Evolutionary conservation across 139 green algal species (phyloP).

Genomic region (Choricystis sp.): DNA sequence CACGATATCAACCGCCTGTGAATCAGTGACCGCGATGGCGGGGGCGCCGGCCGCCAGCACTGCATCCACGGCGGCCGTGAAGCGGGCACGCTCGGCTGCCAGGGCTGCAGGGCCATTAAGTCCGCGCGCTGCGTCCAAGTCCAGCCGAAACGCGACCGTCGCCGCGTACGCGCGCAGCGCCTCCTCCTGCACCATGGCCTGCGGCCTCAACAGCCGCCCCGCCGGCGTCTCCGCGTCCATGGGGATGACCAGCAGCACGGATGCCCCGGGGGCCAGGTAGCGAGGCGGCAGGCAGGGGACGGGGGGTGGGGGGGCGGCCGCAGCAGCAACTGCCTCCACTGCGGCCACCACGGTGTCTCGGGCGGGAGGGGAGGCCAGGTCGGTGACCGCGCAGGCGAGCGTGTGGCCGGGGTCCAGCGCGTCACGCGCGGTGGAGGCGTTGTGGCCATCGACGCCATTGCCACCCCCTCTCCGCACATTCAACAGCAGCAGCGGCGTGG

Average conservation of each 20-base stretch:
- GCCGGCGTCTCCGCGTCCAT: constrained; percentile 50
- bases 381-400: not conserved
- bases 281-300: not conserved
- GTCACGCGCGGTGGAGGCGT: not conserved
- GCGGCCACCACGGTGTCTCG: not conserved
- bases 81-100: constrained; percentile 25
- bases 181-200: constrained; percentile 36
- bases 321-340: not conserved
- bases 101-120: constrained; percentile 9
- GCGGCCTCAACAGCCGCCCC: constrained; percentile 37
- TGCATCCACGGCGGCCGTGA: constrained; percentile 20
- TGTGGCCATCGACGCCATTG: not conserved
- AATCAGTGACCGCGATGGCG: constrained; percentile 42
- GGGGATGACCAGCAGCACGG: constrained; percentile 45
- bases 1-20: constrained; percentile 44
- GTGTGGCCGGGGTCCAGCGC: not conserved
- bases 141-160: constrained; percentile 34
- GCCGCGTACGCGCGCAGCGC: constrained; percentile 33
- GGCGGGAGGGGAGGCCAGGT: not conserved
- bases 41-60: constrained; percentile 24
- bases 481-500: constrained; percentile 23
- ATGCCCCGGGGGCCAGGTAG: constrained; percentile 2
- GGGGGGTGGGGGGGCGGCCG: no score
- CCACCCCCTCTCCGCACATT: constrained; percentile 14
- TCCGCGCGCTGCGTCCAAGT: constrained; percentile 30